phyloP scores from a whole-genome alignment of 495 filamentous ascomycete genomes.

The Collariella sp. region DNA sequence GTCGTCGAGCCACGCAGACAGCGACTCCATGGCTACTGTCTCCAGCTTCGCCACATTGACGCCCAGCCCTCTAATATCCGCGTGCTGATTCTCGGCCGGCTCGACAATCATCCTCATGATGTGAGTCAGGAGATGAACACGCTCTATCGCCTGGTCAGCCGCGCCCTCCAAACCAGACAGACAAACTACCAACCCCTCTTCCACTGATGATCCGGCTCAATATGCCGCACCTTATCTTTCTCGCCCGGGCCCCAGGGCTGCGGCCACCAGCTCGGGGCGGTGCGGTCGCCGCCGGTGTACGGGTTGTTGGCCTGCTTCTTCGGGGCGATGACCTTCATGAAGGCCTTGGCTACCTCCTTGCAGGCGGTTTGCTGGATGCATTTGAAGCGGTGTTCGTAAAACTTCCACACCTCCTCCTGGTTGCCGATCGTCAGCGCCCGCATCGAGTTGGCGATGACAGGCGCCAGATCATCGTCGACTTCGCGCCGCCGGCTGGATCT shows the following conservation, averaged over 20 bases:
- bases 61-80: slow-evolving; percentile 28
- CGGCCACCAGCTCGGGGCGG: slow-evolving; percentile 79
- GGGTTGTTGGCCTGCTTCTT: slow-evolving; percentile 80
- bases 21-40: slow-evolving; percentile 36
- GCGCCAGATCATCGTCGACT: slow-evolving; percentile 23
- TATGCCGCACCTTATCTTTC: slow-evolving; percentile 48
- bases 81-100: slow-evolving; percentile 33
- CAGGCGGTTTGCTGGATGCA: slow-evolving; percentile 65
- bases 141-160: slow-evolving; percentile 37
- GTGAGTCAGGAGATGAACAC: slow-evolving; percentile 52
- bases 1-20: slow-evolving; percentile 38
- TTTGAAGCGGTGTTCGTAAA: slow-evolving; percentile 57
- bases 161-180: neutral
- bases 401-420: slow-evolving; percentile 47
- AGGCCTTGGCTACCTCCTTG: slow-evolving; percentile 66
- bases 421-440: slow-evolving; percentile 49
- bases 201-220: slow-evolving; percentile 75
- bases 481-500: slow-evolving; percentile 19
- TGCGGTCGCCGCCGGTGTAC: slow-evolving; percentile 61
- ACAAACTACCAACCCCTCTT: slow-evolving; percentile 51
- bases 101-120: slow-evolving; percentile 52
- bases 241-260: slow-evolving; percentile 38
- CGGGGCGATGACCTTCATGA: slow-evolving; percentile 74
- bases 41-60: slow-evolving; percentile 41
- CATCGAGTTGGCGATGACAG: slow-evolving; percentile 16